Evolutionary conservation across 768 basidiomycete genomes (phyloP).

Genomic region (Boletus rubroflammeus): DNA sequence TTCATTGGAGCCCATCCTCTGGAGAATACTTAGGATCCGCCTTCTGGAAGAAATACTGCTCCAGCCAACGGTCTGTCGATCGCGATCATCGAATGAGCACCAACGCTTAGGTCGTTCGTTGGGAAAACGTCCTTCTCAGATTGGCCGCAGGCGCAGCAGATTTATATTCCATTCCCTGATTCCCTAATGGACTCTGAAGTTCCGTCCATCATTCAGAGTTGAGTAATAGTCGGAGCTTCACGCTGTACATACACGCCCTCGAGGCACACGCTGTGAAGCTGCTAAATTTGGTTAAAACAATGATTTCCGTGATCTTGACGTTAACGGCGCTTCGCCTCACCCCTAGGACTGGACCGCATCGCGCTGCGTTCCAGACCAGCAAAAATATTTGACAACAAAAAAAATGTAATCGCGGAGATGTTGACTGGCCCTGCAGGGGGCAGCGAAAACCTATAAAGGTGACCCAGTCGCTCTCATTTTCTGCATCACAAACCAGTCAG

Average conservation of each 20-base stretch:
- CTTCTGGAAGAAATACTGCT: neutral
- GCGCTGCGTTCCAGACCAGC: conserved; percentile 6
- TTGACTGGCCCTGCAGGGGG: neutral
- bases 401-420: neutral
- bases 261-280: neutral
- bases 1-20: too few relatives aligned
- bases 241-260: neutral
- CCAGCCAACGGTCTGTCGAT: neutral
- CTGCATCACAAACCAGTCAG: neutral
- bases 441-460: conserved; percentile 9
- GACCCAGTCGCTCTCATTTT: neutral
- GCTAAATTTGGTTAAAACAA: neutral
- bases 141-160: neutral
- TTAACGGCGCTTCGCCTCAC: conserved; percentile 9
- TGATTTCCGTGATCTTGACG: neutral
- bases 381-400: neutral
- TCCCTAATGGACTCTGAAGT: neutral
- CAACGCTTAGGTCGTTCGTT: neutral
- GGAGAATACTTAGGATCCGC: neutral
- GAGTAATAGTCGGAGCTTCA: neutral
- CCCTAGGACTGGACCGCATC: neutral
- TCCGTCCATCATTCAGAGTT: neutral
- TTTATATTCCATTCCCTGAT: too few relatives aligned
- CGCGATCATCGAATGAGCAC: neutral
- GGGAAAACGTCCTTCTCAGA: neutral